Evolutionary conservation across 257 asterid species (phyloP), one percentile per base, ranked within the genome.

Genomic region (Echites panduratus): DNA sequence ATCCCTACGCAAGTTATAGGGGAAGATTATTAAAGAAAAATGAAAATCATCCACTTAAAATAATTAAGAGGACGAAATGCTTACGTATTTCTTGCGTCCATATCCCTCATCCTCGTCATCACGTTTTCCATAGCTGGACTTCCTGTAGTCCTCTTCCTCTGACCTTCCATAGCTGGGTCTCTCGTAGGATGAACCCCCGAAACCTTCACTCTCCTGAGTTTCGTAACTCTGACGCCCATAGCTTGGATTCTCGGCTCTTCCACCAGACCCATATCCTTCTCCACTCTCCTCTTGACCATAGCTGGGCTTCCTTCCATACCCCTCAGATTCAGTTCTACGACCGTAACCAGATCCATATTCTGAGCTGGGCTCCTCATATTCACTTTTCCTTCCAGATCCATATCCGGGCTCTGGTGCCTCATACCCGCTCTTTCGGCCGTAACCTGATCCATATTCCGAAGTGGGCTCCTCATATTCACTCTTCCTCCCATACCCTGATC

Each of bases 71-170:
- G 16, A 13, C 64, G 65, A 68, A 75, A 68, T 17, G 44, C 96
- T 84, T 35, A 93, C 98, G 62, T 89, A 85, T 89, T 86, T 89
- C 86, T 87, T 86, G 80, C 89, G 95, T 65, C 92, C 89, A 80
- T 87, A 63, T 63, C 76, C 72, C 76, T 75, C 76, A 7, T 73
- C 78, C 0, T 75, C 83, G 0, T 65, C 83, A 40, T 65, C 77
- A 3, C 68, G 69, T 49, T 78, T 68, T 29, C 53, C 79, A 57
- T 79, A 79, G 70, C 73, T 73, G 47, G 84, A 79, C 50, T 70
- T 80, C 62, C 41, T 47, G 65, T 76, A 76, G 7, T 64, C 84
- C 48, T 80, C 84, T 22, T 77, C 82, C 87, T 86, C 90, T 2
- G 86, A 73, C 74, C 94, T 83, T 7, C 87, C 92, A 73, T 89